These are phyloP conservation scores for Rutstroemia sp. DNA, from an alignment of 2,329 filamentous ascomycete genomes.

Conservation along the genomic window DNA sequence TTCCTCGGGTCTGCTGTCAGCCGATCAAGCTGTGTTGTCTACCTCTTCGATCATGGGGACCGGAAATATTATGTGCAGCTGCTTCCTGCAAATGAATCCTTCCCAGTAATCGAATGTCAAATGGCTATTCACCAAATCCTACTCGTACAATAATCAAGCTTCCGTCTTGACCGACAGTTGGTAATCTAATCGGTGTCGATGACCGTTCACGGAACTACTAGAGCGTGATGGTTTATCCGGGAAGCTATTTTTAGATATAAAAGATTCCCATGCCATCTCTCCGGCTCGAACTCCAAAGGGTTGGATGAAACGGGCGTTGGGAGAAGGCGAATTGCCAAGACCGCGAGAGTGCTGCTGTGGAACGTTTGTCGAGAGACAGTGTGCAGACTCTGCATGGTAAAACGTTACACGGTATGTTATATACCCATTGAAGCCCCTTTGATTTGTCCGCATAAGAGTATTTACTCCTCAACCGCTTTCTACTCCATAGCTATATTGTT, in stretches of 20 bases:
- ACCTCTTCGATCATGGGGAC: background rate
- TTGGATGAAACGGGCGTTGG: too few relatives aligned
- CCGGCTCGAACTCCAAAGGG: too few relatives aligned
- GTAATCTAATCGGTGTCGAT: background rate
- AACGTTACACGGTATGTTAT: too few relatives aligned
- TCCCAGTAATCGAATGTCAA: slow-evolving; percentile 1
- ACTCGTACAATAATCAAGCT: background rate
- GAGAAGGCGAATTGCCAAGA: too few relatives aligned
- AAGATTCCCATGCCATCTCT: too few relatives aligned
- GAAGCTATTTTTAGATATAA: background rate
- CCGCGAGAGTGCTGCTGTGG: too few relatives aligned
- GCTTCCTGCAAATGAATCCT: background rate
- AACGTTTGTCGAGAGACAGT: too few relatives aligned
- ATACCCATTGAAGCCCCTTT: too few relatives aligned
- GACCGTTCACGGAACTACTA: background rate
- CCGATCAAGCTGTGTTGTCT: background rate
- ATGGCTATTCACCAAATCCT: background rate
- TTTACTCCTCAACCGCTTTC: background rate
- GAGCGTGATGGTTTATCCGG: background rate
- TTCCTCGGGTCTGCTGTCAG: slow-evolving; percentile 2
- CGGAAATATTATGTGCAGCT: background rate
- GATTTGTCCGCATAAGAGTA: too few relatives aligned
- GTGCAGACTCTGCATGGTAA: too few relatives aligned
- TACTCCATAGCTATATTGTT: background rate
- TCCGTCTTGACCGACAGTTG: background rate